Evolutionary conservation across 306 rosid genomes (phyloP), one percentile per base, ranked within the genome.

Genomic region (Castanea sativa): DNA sequence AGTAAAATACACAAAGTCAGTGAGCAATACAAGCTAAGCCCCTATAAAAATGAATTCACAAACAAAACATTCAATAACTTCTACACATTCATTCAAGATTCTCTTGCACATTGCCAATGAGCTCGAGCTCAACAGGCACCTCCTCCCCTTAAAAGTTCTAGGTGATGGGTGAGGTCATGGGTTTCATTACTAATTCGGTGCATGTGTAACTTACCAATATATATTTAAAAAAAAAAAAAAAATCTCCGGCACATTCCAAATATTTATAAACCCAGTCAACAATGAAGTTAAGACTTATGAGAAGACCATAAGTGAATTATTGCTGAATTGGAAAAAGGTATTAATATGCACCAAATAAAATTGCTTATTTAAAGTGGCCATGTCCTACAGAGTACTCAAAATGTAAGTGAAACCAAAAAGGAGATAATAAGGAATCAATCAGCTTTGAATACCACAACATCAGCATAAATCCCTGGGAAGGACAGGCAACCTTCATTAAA

Each of bases 401-500:
- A 83, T 67, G 64, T 29, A 32, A 29, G 15, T 6, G 23, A 25
- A 43, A 55, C 14, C 55, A 43, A 64, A 45, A 51, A 81, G 6
- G 35, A 76, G 74, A 60, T 15, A 20, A 56, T 79, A 63, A 73
- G 38, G 38, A 81, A 68, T 35, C 59, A 49, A 72, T 29, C 32
- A 75, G 27, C 25, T 43, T 51, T 6, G 33, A 55, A 33, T 82
- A 94, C 99, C 91, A 57, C 78, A 27, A 95, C 96, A 52, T 90
- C 96, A 71, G 87, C 99, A 80, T 85, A 49, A 78, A 95, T 92
- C 59, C 82, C 81, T 0, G 97, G 99, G 74, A 95, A 95, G 73
- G 98, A 95, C 74, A 95, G 74, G 90, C 99, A 95, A 52, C 96
- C 98, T 80, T 95, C 99, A 5, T 88, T 45, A 32, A 81, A 95